Base-by-base conservation (phyloP, 768 basidiomycete genomes). In the Leccinum subgranulosum region DNA sequence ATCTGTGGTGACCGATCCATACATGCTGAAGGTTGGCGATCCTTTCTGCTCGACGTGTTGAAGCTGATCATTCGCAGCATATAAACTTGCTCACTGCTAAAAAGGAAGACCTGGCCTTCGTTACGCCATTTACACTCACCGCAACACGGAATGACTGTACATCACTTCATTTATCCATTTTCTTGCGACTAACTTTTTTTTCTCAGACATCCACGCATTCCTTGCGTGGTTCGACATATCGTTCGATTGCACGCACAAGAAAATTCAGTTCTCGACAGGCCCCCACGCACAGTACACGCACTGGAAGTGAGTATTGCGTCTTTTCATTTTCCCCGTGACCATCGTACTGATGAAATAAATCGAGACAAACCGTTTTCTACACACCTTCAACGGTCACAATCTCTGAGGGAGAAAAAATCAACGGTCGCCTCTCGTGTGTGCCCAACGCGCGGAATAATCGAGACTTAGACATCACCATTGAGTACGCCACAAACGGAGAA, bases 221-320 rank as follows among this genome's bases (percentile, higher is more conserved):
- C 85, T 99, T 51, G 94, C 94, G 33, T 99, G 97, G 97, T 99
- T 99, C 76, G 97, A 99, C 73, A 89, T 96, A 69, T 81, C 86
- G 43, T 99, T 99, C 77, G 88, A 91, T 56, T 94, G 90, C 72
- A 94, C 93, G 55, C 97, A 98, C 80, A 97, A 94, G 75, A 92
- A 90, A 70, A 87, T 95, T 60, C 85, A 86, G 67, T 99, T 99
- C 76, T 96, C 94, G 48, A 99, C 97, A 12, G 97, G 97, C 12
- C 97, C 97, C 14, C 97, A 98, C 66, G 92, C 95, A 55, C 90
- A 93, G 74, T 94, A 94, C 76, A 94, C 92, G 27, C 92, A 94
- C 72, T 94, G 92, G 92, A 94, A 94, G 94, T 94, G 65, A 72
- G 92, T 84, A 21, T 25, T 29, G 45, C 28, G 9, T 47, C 19